A percentile compares a stretch with the other conserved stretches of the same genome.
Evolutionary conservation across 148 eudicot genomes (phyloP).

Genomic region (Spergularia bocconei): DNA sequence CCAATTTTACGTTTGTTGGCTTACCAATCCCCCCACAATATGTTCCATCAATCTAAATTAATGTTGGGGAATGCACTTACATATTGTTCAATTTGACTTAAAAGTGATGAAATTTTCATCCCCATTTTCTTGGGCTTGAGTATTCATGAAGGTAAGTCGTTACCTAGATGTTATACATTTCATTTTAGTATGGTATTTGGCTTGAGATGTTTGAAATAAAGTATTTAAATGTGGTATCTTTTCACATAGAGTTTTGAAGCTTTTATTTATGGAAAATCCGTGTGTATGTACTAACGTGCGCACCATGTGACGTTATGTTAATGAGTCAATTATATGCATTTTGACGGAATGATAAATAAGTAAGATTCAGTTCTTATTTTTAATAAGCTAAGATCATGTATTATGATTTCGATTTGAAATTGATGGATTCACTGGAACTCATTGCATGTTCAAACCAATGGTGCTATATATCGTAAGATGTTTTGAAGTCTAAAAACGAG

Average conservation of each 20-base stretch:
- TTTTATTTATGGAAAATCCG: background rate
- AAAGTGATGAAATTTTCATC: slow-evolving; percentile 10
- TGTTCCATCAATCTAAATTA: slow-evolving; percentile 21
- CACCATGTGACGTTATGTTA: background rate
- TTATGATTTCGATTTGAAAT: too few relatives aligned
- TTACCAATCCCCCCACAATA: slow-evolving; percentile 29
- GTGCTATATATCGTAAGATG: too few relatives aligned
- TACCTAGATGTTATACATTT: slow-evolving; percentile 31
- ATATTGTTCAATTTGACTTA: background rate
- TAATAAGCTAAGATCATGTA: too few relatives aligned
- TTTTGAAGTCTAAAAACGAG: too few relatives aligned
- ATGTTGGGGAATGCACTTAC: slow-evolving; percentile 22
- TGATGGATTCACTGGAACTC: too few relatives aligned
- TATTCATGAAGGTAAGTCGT: slow-evolving; percentile 32
- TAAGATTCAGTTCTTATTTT: too few relatives aligned
- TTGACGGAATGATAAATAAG: too few relatives aligned
- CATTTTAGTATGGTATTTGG: slow-evolving; percentile 8
- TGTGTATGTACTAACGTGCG: background rate
- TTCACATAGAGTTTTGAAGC: slow-evolving; percentile 12
- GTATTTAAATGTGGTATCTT: slow-evolving; percentile 8
- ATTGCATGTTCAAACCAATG: too few relatives aligned
- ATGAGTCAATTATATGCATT: background rate
- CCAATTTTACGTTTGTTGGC: slow-evolving; percentile 21
- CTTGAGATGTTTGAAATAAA: slow-evolving; percentile 10
- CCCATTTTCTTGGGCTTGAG: slow-evolving; percentile 30